Percentiles rank a stretch among this genome's conserved stretches.
Evolutionary conservation across 345 rosid genomes (phyloP).

Genomic region (Arabis alpina): DNA sequence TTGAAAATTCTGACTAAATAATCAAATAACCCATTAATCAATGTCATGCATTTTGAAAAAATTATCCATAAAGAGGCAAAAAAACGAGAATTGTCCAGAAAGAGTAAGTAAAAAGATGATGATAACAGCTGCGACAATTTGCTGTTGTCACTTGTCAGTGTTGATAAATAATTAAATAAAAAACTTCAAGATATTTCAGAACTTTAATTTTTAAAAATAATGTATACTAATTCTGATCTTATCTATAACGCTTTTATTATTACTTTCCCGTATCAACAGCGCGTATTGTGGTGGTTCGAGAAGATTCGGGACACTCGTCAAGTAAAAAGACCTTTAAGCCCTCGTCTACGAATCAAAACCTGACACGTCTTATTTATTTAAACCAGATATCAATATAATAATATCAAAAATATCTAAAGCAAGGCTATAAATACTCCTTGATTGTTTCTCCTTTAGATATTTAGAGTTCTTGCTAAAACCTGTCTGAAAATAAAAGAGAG

Average conservation of each 20-base stretch:
- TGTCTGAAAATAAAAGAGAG: background rate
- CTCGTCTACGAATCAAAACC: background rate
- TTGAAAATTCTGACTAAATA: too few species aligned
- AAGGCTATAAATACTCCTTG: slow-evolving; percentile 33
- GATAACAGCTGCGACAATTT: background rate
- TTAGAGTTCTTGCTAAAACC: slow-evolving; percentile 6
- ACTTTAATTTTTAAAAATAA: background rate
- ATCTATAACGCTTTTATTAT: slow-evolving; percentile 11
- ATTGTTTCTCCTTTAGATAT: background rate
- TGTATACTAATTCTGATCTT: slow-evolving; percentile 11
- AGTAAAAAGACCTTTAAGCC: background rate
- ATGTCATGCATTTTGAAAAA: background rate
- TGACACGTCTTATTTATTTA: background rate
- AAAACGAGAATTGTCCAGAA: slow-evolving; percentile 24
- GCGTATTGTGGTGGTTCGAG: slow-evolving; percentile 33
- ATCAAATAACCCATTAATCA: too few species aligned
- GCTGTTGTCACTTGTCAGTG: background rate
- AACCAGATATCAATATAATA: background rate
- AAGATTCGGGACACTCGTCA: slow-evolving; percentile 41
- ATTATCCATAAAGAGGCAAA: background rate
- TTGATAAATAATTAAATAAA: background rate
- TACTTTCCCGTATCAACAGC: slow-evolving; percentile 20
- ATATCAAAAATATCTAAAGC: slow-evolving; percentile 31
- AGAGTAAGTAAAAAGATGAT: background rate
- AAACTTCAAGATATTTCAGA: background rate